A percentile compares a stretch with the other conserved stretches of the same genome.
phyloP scores from a whole-genome alignment of 108 stramenopile species.

The Conticribra weissflogii region DNA sequence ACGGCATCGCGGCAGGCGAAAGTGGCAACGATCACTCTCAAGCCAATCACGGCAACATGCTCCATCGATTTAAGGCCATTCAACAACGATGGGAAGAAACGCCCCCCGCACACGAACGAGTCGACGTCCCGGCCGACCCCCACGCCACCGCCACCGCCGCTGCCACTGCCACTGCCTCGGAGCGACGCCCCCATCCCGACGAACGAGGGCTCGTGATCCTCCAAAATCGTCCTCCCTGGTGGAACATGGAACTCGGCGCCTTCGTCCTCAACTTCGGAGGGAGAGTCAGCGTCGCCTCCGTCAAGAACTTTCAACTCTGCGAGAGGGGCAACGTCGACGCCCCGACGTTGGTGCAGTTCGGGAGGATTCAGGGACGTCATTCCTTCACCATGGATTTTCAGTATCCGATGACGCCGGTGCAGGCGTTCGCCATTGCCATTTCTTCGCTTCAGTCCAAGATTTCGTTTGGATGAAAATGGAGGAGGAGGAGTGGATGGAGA shows the following conservation, averaged over 20 bases:
- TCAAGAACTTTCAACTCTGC: slow-evolving; percentile 90
- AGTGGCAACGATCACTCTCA: too few relatives aligned
- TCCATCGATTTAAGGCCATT: slow-evolving; percentile 70
- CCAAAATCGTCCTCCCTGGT: slow-evolving; percentile 90
- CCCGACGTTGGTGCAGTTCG: slow-evolving; percentile 86
- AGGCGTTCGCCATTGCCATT: slow-evolving; percentile 90
- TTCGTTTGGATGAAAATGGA: slow-evolving; percentile 66
- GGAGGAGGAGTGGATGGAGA: too few relatives aligned
- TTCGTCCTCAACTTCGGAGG: slow-evolving; percentile 92
- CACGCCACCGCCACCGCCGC: slow-evolving; percentile 12
- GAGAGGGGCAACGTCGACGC: slow-evolving; percentile 73
- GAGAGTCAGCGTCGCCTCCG: slow-evolving; percentile 85
- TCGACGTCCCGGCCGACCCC: too few relatives aligned
- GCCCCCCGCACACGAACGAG: too few relatives aligned
- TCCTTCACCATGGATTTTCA: slow-evolving; percentile 91
- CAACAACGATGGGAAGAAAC: slow-evolving; percentile 48
- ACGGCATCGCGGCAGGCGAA: too few relatives aligned
- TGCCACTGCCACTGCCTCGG: slow-evolving; percentile 8
- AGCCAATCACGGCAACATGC: slow-evolving; percentile 64
- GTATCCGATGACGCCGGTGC: slow-evolving; percentile 83
- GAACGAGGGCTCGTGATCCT: slow-evolving; percentile 74
- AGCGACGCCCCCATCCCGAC: slow-evolving; percentile 31
- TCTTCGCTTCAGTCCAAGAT: slow-evolving; percentile 88
- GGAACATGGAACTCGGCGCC: slow-evolving; percentile 85
- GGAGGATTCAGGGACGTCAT: slow-evolving; percentile 87